These are phyloP conservation scores for Eucalyptus curtisii DNA, from an alignment of 345 rosid species.

Conservation along the genomic window DNA sequence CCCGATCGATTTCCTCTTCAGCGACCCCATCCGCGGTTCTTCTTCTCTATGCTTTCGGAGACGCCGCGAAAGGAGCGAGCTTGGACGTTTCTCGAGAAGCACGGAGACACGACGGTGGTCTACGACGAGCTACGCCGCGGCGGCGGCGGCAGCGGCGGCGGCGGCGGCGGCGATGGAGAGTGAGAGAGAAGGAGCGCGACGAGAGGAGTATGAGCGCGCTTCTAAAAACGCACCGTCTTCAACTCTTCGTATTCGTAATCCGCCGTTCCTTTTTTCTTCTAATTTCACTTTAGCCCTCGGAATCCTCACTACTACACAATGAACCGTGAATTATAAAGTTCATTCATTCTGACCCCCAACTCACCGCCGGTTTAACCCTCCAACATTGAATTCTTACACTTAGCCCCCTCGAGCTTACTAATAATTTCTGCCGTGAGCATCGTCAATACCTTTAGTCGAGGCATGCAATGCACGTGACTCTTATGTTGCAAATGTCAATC, in stretches of 20 bases:
- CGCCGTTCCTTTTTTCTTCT: neutral
- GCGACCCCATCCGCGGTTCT: slow-evolving; percentile 25
- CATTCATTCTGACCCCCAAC: neutral
- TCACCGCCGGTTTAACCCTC: neutral
- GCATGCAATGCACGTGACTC: neutral
- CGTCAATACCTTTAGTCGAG: neutral
- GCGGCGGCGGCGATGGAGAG: neutral
- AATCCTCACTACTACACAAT: neutral
- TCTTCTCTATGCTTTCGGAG: neutral
- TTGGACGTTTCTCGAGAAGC: neutral
- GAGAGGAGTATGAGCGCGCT: neutral
- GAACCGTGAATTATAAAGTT: neutral
- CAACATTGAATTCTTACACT: fast-evolving
- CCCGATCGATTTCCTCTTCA: slow-evolving; percentile 50
- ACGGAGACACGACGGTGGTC: neutral
- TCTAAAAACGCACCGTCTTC: neutral
- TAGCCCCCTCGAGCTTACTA: neutral
- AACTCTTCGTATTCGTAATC: neutral
- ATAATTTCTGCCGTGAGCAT: neutral
- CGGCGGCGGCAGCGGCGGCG: neutral
- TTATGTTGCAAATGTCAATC: no score
- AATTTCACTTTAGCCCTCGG: neutral
- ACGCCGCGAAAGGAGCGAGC: neutral
- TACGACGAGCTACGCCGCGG: neutral
- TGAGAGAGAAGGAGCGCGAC: neutral